phyloP scores from a whole-genome alignment of 805 yeast species.

The Henningerozyma blattae region DNA sequence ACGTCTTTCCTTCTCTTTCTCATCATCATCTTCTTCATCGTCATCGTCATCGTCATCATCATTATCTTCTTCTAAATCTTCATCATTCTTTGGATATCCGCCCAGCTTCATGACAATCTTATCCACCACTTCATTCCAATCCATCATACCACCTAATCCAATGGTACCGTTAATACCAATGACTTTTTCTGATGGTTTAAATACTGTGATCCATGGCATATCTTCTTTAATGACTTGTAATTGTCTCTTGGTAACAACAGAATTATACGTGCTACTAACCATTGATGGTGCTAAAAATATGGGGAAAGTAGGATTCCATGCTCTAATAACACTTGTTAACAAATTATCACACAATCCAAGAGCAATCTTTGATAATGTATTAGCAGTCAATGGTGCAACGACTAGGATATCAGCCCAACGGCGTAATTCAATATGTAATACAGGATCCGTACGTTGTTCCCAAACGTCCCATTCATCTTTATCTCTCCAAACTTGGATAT shows the following conservation, averaged over 20 bases:
- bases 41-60: slow-evolving; percentile 29
- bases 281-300: slow-evolving; percentile 87
- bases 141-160: slow-evolving; percentile 99
- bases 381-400: slow-evolving; percentile 91
- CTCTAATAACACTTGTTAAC: slow-evolving; percentile 81
- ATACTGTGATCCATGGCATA: slow-evolving; percentile 86
- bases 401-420: slow-evolving; percentile 93
- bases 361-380: slow-evolving; percentile 78
- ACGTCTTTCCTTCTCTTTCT: slow-evolving; percentile 14
- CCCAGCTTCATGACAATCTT: slow-evolving; percentile 61
- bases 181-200: slow-evolving; percentile 89
- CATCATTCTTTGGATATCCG: slow-evolving; percentile 43
- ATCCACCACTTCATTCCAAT: slow-evolving; percentile 87
- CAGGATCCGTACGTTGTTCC: slow-evolving; percentile 73
- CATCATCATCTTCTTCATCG: slow-evolving; percentile 22
- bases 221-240: slow-evolving; percentile 66
- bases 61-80: slow-evolving; percentile 33
- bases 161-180: slow-evolving; percentile 89
- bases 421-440: slow-evolving; percentile 83
- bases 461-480: slow-evolving; percentile 87
- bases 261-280: slow-evolving; percentile 84
- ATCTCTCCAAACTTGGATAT: slow-evolving; percentile 83
- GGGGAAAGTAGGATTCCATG: slow-evolving; percentile 90
- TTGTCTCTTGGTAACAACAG: slow-evolving; percentile 78
- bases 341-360: slow-evolving; percentile 87